Evolutionary conservation across 306 rosid genomes (phyloP).

Genomic region (Rosa lucieae): DNA sequence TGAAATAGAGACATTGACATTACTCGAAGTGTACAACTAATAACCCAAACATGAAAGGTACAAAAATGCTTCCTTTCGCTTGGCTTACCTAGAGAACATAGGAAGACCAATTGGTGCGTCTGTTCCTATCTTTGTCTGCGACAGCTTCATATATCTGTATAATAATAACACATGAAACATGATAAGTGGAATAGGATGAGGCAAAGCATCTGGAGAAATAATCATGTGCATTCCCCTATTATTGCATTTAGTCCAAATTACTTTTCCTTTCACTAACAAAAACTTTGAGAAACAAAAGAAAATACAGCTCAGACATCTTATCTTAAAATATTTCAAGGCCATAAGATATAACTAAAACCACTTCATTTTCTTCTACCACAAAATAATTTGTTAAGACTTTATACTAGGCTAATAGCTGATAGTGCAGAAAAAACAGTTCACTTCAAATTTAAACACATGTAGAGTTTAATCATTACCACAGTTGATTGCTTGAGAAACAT

Average conservation of each 20-base stretch:
- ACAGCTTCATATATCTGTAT: conserved; percentile 53
- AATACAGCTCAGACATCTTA: neutral
- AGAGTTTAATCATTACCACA: neutral
- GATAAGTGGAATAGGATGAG: conserved; percentile 22
- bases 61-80: conserved; percentile 24
- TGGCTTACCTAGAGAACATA: conserved; percentile 51
- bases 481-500: neutral
- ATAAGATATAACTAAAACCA: neutral
- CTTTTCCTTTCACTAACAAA: neutral
- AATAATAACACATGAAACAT: conserved; percentile 33
- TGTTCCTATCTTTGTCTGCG: conserved; percentile 39
- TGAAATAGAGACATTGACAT: conserved; percentile 12
- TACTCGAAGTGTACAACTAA: conserved; percentile 9
- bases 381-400: neutral
- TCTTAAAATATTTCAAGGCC: neutral
- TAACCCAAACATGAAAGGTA: conserved; percentile 24
- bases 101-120: conserved; percentile 36
- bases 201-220: neutral
- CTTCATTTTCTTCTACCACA: neutral
- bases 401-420: neutral
- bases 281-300: neutral
- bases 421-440: neutral
- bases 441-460: neutral
- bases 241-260: neutral
- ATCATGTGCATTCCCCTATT: conserved; percentile 1